These are phyloP conservation scores for Tillandsia fasciculata DNA, from an alignment of 176 grass and related monocot species.

Conservation along the genomic window DNA sequence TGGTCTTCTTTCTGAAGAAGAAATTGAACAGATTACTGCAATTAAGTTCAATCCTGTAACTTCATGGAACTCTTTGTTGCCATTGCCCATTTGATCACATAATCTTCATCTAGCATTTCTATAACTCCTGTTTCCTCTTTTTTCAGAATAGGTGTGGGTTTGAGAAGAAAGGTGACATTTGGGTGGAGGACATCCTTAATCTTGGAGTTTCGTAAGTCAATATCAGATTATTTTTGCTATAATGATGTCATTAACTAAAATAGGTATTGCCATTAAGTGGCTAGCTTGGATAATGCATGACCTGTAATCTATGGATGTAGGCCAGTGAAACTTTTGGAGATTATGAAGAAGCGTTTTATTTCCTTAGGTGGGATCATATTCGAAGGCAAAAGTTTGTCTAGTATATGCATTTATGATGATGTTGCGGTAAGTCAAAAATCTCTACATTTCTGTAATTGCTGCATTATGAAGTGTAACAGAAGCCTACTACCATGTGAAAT, in stretches of 20 bases:
- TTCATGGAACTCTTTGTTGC: constrained; percentile 17
- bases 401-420: constrained; percentile 59
- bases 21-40: constrained; percentile 64
- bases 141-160: constrained; percentile 80
- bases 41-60: constrained; percentile 82
- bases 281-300: constrained; percentile 3
- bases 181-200: constrained; percentile 87
- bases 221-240: constrained; percentile 5
- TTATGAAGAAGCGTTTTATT: constrained; percentile 74
- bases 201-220: constrained; percentile 77
- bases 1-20: constrained; percentile 71
- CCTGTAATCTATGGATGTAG: constrained; percentile 26
- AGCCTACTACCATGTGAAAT: too few relatives aligned
- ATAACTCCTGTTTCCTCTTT: constrained; percentile 12
- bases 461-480: too few relatives aligned
- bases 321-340: constrained; percentile 75
- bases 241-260: background rate
- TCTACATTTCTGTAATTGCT: background rate
- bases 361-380: constrained; percentile 66
- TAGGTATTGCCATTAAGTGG: background rate
- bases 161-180: constrained; percentile 78
- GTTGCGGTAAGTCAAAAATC: constrained; percentile 46
- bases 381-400: constrained; percentile 50
- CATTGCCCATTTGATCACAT: background rate
- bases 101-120: background rate